phyloP scores from a whole-genome alignment of 257 asterid genomes.

The Galeopsis tetrahit region DNA sequence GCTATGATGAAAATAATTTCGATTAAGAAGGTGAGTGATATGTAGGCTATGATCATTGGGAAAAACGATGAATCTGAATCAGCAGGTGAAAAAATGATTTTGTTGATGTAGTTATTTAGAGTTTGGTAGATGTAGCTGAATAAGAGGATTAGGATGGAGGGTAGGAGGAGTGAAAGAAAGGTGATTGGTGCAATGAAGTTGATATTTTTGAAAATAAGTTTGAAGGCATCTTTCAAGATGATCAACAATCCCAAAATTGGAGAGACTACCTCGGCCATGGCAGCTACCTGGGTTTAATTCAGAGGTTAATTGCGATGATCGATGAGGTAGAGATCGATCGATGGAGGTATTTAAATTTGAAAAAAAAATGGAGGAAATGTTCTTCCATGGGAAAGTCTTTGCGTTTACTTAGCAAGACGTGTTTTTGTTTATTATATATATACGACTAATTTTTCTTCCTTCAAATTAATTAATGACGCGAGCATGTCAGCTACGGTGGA shows the following conservation, averaged over 20 bases:
- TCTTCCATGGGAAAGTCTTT: neutral
- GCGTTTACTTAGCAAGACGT: neutral
- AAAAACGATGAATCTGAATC: neutral
- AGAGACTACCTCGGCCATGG: neutral
- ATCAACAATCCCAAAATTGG: slow-evolving; percentile 22
- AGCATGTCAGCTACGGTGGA: too few species aligned
- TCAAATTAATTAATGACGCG: too few species aligned
- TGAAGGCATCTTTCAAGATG: slow-evolving; percentile 37
- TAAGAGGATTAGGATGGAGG: slow-evolving; percentile 28
- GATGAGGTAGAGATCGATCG: too few species aligned
- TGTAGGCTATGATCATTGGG: neutral
- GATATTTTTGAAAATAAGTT: slow-evolving; percentile 33
- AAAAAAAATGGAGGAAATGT: neutral
- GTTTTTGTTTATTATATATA: neutral
- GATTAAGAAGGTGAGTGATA: neutral
- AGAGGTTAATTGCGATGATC: neutral
- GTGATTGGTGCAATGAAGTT: slow-evolving; percentile 35
- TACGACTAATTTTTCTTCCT: neutral
- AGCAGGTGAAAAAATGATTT: too few species aligned
- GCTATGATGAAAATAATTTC: slow-evolving; percentile 33
- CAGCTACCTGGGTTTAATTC: too few species aligned
- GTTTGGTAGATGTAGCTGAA: slow-evolving; percentile 22
- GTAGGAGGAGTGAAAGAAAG: slow-evolving; percentile 30
- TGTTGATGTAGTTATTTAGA: neutral
- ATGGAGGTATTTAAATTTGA: too few species aligned